Evolutionary conservation across 2,329 filamentous ascomycete genomes (phyloP).

Genomic region (Aspergillus luchuensis): DNA sequence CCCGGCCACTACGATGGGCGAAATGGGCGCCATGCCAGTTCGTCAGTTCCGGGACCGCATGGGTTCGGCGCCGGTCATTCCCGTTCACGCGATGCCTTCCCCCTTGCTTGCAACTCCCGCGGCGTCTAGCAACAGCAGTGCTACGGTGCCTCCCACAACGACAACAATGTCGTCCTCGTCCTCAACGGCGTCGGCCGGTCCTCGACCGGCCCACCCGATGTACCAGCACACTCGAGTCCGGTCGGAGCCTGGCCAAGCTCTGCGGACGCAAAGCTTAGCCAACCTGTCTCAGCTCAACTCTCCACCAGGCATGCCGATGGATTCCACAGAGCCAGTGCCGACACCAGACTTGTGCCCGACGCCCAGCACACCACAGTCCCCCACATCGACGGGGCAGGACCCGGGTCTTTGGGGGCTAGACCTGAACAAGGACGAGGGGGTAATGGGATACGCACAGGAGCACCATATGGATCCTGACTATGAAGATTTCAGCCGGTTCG

Average conservation of each 20-base stretch:
- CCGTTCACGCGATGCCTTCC: constrained; percentile 24
- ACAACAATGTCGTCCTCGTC: too few species aligned
- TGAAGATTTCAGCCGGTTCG: constrained; percentile 34
- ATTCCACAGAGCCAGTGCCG: constrained; percentile 30
- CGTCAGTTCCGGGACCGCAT: constrained; percentile 38
- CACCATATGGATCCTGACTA: constrained; percentile 27
- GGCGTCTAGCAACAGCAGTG: constrained; percentile 7
- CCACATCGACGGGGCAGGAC: constrained; percentile 21
- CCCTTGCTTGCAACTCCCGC: constrained; percentile 8
- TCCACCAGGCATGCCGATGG: constrained; percentile 24
- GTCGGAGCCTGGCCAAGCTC: constrained; percentile 20
- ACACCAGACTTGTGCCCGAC: constrained; percentile 38
- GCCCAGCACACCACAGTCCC: constrained; percentile 33
- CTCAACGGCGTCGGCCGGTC: constrained; percentile 9
- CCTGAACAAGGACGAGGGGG: constrained; percentile 24
- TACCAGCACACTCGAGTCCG: constrained; percentile 24
- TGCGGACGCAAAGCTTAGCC: neutral
- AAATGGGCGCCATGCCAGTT: constrained; percentile 18
- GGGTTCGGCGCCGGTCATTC: constrained; percentile 37
- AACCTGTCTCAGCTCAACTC: constrained; percentile 21
- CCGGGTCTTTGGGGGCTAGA: constrained; percentile 15
- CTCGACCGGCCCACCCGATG: constrained; percentile 20
- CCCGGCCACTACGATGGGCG: constrained; percentile 21
- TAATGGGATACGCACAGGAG: constrained; percentile 30
- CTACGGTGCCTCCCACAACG: constrained; percentile 16